These are phyloP conservation scores for Chloris gayana DNA, from an alignment of 176 grass and related monocot species.

Conservation along the genomic window DNA sequence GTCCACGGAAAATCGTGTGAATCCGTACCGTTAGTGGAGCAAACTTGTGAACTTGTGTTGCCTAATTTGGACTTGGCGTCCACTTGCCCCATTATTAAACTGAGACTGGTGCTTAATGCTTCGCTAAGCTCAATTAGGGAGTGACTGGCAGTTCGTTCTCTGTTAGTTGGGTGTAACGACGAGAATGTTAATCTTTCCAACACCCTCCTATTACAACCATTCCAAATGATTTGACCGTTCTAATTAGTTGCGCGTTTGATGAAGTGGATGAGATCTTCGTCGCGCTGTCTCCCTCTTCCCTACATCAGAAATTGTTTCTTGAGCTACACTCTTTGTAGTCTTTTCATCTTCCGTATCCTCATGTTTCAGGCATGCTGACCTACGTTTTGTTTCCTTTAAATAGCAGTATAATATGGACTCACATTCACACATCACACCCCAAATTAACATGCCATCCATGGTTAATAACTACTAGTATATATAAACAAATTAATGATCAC, in stretches of 20 bases:
- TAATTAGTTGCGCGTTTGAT: constrained; percentile 48
- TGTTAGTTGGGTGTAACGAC: constrained; percentile 22
- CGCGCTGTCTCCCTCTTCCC: constrained; percentile 5
- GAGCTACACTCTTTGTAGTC: constrained; percentile 18
- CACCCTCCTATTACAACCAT: constrained; percentile 1
- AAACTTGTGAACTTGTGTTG: constrained; percentile 22
- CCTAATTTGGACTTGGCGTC: constrained; percentile 31
- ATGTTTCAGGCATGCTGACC: not conserved
- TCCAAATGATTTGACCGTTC: constrained; percentile 31
- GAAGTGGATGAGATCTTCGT: constrained; percentile 40
- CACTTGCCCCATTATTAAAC: constrained; percentile 28
- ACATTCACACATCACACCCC: no score
- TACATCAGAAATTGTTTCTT: constrained; percentile 22
- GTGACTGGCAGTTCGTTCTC: not conserved
- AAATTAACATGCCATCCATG: not conserved
- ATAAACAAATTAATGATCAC: not conserved
- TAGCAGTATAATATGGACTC: not conserved
- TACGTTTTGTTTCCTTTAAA: not conserved
- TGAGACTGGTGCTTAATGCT: constrained; percentile 18
- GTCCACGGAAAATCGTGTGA: constrained; percentile 9
- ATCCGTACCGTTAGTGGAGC: constrained; percentile 49
- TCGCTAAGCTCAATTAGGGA: constrained; percentile 30
- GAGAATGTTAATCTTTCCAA: not conserved
- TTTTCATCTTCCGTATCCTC: not conserved
- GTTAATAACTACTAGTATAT: not conserved